phyloP scores from a whole-genome alignment of 495 filamentous ascomycete genomes.

The Glarea lozoyensis region DNA sequence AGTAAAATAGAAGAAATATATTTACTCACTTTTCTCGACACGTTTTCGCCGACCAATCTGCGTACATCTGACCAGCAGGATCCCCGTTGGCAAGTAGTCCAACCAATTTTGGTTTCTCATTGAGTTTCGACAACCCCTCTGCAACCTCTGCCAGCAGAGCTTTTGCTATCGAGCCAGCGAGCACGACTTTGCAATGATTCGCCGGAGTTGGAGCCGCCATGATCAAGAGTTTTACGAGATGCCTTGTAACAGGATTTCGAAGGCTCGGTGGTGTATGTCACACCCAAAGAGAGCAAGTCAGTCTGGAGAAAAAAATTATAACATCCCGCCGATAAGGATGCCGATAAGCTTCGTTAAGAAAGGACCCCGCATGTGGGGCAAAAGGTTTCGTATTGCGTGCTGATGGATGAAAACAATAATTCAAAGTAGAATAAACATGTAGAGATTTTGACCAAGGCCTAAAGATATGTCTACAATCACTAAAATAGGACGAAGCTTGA shows the following conservation, averaged over 20 bases:
- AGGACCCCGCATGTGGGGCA: too few relatives aligned
- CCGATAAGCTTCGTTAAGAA: too few relatives aligned
- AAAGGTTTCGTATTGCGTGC: too few relatives aligned
- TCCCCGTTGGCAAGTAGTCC: conserved; percentile 90
- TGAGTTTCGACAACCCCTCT: conserved; percentile 57
- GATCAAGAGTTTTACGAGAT: not conserved
- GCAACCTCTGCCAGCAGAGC: conserved; percentile 68
- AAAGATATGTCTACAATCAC: too few relatives aligned
- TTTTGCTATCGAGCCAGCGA: conserved; percentile 77
- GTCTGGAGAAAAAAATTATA: too few relatives aligned
- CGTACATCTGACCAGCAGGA: conserved; percentile 85
- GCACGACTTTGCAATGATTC: conserved; percentile 82
- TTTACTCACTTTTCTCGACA: conserved; percentile 80
- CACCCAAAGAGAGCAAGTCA: too few relatives aligned
- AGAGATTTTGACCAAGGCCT: too few relatives aligned
- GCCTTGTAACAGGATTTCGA: not conserved
- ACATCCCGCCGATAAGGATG: too few relatives aligned
- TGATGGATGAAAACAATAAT: too few relatives aligned
- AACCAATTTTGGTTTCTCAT: conserved; percentile 62
- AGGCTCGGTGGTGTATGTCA: not conserved
- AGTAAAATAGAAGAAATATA: too few relatives aligned
- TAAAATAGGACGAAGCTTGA: too few relatives aligned
- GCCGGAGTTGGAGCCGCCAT: conserved; percentile 20
- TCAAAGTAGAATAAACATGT: too few relatives aligned
- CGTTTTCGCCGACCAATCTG: conserved; percentile 94